Base-by-base conservation (phyloP, 1,139 yeast genomes). In the Yamadazyma membranifaciens region DNA sequence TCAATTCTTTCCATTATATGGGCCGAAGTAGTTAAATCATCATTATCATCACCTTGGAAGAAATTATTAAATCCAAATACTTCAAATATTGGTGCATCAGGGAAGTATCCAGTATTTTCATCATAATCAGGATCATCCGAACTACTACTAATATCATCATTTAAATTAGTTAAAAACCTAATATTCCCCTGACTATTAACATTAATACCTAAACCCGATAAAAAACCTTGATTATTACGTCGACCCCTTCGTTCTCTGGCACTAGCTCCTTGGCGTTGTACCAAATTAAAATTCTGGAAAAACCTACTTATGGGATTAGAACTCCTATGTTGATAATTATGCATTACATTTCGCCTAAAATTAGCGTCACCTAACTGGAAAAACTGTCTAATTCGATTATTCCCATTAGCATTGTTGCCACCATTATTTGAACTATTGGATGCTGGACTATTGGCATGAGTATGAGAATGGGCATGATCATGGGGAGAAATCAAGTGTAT, bases 1-100 rank as follows among this genome's bases (percentile, higher is more conserved):
- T 69, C 75, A 10, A 71, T 70, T 28, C 75, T 52, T 38, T 58
- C 64, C 67, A 72, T 60, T 11, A 72, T 68, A 31, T 27, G 36
- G n/a, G 29, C 33, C 10, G 38, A 22, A 2, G 34, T 26, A n/a
- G 27, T 31, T 10, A 14, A 14, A 7, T 37, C 35, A 16, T 31
- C 12, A 20, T 25, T 14, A 12, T 9, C 10, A 4, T 12, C 20
- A 16, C 11, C 16, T 15, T 10, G 26, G 11, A 6, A 9, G 11
- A 6, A 9, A 15, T 20, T 24, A 6, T 22, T 34, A 20, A 39
- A 39, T 12, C 38, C 38, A 6, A 31, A 13, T 4, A 30, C 27
- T 5, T 36, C 37, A n/a, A 25, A 26, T 12, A 31, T 17, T 14
- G 31, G 28, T 9, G 34, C 26, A 17, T 27, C 33, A 9, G 38